phyloP scores from a whole-genome alignment of 2,329 filamentous ascomycete species.

The Colletotrichum graminicola region DNA sequence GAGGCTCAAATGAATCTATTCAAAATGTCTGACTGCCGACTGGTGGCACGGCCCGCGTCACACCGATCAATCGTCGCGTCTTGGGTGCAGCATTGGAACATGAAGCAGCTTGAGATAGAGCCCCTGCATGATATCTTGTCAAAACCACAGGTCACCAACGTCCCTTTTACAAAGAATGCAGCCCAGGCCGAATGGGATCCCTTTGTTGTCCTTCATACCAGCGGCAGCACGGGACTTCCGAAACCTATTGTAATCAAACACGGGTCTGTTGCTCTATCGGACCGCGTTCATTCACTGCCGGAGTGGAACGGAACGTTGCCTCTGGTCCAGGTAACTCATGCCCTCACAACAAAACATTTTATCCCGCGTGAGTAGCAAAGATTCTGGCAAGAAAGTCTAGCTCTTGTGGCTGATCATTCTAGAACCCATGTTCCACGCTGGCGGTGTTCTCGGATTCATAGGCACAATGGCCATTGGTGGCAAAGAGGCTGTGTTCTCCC shows the following conservation, averaged over 20 bases:
- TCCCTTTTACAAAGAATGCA: conserved; percentile 56
- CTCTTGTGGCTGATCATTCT: not conserved
- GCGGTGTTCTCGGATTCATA: conserved; percentile 48
- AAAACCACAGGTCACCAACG: conserved; percentile 48
- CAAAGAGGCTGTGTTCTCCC: conserved; percentile 45
- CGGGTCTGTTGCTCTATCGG: conserved; percentile 53
- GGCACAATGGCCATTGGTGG: conserved; percentile 49
- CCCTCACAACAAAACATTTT: conserved; percentile 36
- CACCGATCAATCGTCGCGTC: conserved; percentile 50
- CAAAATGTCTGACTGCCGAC: conserved; percentile 57
- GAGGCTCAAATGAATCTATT: conserved; percentile 62
- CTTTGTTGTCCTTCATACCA: conserved; percentile 58
- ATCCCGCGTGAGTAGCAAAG: conserved; percentile 23
- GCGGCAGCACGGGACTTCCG: conserved; percentile 60
- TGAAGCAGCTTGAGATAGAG: conserved; percentile 53
- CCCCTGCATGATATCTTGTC: conserved; percentile 52
- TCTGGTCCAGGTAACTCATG: conserved; percentile 50
- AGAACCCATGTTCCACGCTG: conserved; percentile 57
- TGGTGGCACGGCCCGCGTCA: conserved; percentile 51
- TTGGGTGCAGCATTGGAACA: conserved; percentile 54
- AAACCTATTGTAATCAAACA: conserved; percentile 57
- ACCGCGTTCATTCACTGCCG: conserved; percentile 43
- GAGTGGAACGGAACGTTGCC: conserved; percentile 41
- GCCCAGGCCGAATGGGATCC: conserved; percentile 59
- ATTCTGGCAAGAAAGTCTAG: not conserved